A percentile compares a stretch with the other conserved stretches of the same genome.
phyloP scores from a whole-genome alignment of 176 grass and related monocot genomes.

The Aegilops bicornis region DNA sequence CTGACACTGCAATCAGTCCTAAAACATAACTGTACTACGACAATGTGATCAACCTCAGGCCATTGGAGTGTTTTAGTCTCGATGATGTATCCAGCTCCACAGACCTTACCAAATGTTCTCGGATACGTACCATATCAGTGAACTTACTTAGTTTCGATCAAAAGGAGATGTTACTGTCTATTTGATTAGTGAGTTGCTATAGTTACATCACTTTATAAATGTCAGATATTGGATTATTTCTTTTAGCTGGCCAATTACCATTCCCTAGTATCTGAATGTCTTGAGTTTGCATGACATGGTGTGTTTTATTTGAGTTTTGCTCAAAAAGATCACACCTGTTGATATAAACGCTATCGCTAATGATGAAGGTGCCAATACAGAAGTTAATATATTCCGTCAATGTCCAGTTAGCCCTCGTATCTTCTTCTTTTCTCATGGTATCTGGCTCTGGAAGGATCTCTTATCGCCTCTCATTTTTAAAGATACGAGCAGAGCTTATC shows the following conservation, averaged over 20 bases:
- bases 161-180: background rate
- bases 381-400: background rate
- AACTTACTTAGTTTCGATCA: background rate
- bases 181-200: background rate
- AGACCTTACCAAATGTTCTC: background rate
- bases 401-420: background rate
- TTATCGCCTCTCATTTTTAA: background rate
- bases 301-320: background rate
- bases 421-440: background rate
- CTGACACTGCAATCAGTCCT: background rate
- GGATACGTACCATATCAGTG: background rate
- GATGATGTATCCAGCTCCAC: background rate
- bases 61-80: background rate
- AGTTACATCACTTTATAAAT: background rate
- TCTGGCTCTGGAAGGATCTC: background rate
- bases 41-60: background rate
- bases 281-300: background rate
- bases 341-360: background rate
- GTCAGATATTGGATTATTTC: background rate
- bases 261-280: background rate
- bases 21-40: background rate
- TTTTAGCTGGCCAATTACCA: background rate
- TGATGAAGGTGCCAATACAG: background rate
- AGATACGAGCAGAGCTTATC: constrained; percentile 85
- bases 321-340: background rate